Percentiles rank a stretch among this genome's conserved stretches.
phyloP scores from a whole-genome alignment of 441 rosid genomes.

The Gossypium lobatum region DNA sequence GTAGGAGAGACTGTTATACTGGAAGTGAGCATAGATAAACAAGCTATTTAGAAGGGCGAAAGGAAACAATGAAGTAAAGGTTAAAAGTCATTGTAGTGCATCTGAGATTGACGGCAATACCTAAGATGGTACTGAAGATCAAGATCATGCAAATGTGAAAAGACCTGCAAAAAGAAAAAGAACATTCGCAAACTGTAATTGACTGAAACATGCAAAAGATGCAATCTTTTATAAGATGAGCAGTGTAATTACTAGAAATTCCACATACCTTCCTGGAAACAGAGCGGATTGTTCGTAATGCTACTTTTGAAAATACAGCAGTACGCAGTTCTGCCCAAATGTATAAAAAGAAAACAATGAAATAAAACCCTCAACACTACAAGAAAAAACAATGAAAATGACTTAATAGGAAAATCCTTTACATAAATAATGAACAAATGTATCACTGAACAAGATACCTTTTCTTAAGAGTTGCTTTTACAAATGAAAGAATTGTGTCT shows the following conservation, averaged over 20 bases:
- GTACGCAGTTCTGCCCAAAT: conserved; percentile 63
- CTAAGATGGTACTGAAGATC: conserved; percentile 86
- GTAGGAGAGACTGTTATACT: not conserved
- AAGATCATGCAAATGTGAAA: conserved; percentile 78
- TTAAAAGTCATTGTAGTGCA: conserved; percentile 1
- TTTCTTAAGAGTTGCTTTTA: too few relatives aligned
- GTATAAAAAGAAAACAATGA: not conserved
- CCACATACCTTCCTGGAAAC: conserved; percentile 70
- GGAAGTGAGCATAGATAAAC: not conserved
- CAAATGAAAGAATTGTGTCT: too few relatives aligned
- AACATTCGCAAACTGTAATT: not conserved
- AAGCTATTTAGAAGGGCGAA: not conserved
- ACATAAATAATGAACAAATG: too few relatives aligned
- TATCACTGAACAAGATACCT: too few relatives aligned
- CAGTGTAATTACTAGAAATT: not conserved
- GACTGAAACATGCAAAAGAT: conserved; percentile 7
- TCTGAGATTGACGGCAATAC: conserved; percentile 29
- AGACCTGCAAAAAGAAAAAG: conserved; percentile 43
- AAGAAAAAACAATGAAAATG: too few relatives aligned
- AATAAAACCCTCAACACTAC: not conserved
- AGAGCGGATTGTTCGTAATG: conserved; percentile 73
- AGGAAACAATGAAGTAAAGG: not conserved
- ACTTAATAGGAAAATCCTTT: too few relatives aligned
- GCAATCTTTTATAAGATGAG: not conserved
- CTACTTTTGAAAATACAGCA: conserved; percentile 85